Evolutionary conservation across 192 early-diverging fungal genomes (phyloP).

Genomic region (Chytriomyces sp.): DNA sequence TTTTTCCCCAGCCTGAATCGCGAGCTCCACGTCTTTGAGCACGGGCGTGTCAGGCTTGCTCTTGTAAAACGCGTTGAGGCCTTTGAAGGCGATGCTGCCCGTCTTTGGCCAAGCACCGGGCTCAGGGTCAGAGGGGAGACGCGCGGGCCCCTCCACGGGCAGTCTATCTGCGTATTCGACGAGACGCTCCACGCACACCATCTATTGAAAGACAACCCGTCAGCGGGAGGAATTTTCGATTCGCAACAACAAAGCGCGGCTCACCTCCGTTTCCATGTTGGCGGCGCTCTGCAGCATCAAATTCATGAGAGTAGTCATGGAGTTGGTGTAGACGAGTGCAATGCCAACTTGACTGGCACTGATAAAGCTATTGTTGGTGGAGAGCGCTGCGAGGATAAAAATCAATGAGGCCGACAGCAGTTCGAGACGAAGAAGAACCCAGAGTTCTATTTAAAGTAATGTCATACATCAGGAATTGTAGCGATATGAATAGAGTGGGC

Average conservation of each 20-base stretch:
- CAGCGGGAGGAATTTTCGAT: no score
- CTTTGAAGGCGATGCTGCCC: constrained; percentile 44
- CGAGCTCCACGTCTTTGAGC: constrained; percentile 38
- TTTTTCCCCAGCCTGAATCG: constrained; percentile 45
- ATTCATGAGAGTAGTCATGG: constrained; percentile 13
- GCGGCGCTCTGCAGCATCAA: constrained; percentile 16
- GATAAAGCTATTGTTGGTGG: not conserved
- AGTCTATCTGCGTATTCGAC: constrained; percentile 44
- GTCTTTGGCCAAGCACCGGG: constrained; percentile 44
- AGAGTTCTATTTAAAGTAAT: not conserved
- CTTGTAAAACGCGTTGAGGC: constrained; percentile 42
- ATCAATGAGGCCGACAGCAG: constrained; percentile 5
- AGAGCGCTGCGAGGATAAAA: not conserved
- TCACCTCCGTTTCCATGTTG: constrained; percentile 23
- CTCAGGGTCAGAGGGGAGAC: constrained; percentile 41
- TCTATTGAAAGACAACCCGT: constrained; percentile 55
- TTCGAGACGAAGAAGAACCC: constrained; percentile 12
- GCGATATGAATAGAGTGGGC: no score
- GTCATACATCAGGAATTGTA: no score
- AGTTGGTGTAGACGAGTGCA: constrained; percentile 6
- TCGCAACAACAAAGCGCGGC: not conserved
- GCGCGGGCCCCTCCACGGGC: constrained; percentile 32
- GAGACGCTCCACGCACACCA: constrained; percentile 51
- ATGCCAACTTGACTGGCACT: not conserved
- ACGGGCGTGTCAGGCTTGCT: constrained; percentile 36